These are phyloP conservation scores for Diutina pseudorugosa DNA, from an alignment of 1,139 yeast species.

Conservation along the genomic window DNA sequence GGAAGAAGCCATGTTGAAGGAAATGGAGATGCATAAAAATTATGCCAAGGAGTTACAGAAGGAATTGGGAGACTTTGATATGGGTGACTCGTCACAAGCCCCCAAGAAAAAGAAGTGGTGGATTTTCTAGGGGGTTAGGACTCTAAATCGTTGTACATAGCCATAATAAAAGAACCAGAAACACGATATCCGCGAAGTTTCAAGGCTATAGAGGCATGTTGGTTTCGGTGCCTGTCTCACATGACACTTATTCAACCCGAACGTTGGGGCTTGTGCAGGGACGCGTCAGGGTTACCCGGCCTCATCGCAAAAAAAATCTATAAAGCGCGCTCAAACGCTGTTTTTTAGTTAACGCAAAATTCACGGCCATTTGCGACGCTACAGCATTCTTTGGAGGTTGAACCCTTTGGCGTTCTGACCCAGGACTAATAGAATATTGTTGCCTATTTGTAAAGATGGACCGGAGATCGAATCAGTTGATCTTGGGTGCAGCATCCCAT, in stretches of 20 bases:
- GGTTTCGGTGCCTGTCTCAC: not conserved
- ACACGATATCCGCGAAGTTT: not conserved
- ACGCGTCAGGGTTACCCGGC: conserved; percentile 9
- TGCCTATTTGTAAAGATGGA: conserved; percentile 31
- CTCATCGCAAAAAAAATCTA: conserved; percentile 5
- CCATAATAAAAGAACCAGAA: not conserved
- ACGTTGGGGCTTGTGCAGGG: not conserved
- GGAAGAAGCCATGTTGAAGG: conserved; percentile 54
- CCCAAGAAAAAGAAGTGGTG: conserved; percentile 9
- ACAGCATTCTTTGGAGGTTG: conserved; percentile 71
- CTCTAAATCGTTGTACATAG: not conserved
- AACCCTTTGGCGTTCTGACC: conserved; percentile 65
- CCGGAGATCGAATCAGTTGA: conserved; percentile 54
- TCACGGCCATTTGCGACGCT: conserved; percentile 56
- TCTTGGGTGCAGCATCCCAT: conserved; percentile 82
- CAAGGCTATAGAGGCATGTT: no score
- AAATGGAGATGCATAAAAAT: conserved; percentile 28
- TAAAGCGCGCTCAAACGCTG: conserved; percentile 1
- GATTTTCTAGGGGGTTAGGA: conserved; percentile 13
- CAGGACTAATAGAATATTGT: conserved; percentile 62
- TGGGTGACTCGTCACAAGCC: not conserved
- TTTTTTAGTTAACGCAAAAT: conserved; percentile 39
- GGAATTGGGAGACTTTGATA: conserved; percentile 10
- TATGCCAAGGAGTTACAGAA: conserved; percentile 21
- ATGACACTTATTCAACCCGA: not conserved